Evolutionary conservation across 192 early-diverging fungal genomes (phyloP).

Genomic region (Coemansia sp.): DNA sequence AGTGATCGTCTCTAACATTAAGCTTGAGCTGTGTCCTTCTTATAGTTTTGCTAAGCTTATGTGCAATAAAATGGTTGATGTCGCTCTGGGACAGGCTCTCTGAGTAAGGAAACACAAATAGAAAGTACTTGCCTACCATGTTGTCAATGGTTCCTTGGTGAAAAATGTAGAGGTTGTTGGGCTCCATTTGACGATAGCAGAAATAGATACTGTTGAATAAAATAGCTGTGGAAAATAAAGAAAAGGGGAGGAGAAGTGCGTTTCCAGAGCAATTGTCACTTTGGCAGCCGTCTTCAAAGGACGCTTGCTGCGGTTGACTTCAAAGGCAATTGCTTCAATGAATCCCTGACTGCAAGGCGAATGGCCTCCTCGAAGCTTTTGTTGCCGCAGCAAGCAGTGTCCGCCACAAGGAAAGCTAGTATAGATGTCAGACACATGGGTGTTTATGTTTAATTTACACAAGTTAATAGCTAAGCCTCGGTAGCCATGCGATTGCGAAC

Average conservation of each 20-base stretch:
- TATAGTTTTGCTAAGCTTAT: background rate
- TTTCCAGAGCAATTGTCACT: background rate
- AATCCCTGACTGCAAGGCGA: no score
- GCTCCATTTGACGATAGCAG: background rate
- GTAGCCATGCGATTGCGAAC: slow-evolving; percentile 72
- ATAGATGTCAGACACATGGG: no score
- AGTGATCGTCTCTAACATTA: no score
- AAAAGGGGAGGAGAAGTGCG: background rate
- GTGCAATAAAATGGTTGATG: background rate
- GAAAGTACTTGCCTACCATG: background rate
- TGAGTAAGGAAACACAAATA: background rate
- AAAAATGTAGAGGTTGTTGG: background rate
- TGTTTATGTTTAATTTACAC: background rate
- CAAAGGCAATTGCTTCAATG: background rate
- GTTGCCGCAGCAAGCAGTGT: background rate
- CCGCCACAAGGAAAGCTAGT: no score
- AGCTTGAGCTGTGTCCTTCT: background rate
- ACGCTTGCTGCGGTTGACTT: no score
- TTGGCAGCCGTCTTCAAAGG: no score
- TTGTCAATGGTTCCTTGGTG: background rate
- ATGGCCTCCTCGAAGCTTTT: no score
- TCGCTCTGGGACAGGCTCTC: background rate
- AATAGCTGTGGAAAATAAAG: background rate
- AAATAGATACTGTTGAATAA: background rate
- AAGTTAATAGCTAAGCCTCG: background rate